Base-by-base conservation (phyloP, 169 alveolate species). In the Plasmodium vivax region DNA sequence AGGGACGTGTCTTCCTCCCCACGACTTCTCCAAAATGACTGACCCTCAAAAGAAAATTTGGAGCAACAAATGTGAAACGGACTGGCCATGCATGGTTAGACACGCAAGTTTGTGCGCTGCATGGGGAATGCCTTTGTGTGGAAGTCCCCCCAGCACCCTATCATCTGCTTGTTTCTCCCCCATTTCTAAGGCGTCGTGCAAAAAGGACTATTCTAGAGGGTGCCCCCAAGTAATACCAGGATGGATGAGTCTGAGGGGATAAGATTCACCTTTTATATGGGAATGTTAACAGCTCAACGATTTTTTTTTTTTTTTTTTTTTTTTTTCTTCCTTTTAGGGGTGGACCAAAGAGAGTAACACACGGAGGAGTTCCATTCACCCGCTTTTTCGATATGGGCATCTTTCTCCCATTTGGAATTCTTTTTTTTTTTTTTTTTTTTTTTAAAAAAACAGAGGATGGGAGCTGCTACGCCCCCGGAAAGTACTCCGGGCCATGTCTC, bases 71-170 rank as follows among this genome's bases (percentile, higher is more conserved):
- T 90, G 94, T 72, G 82, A 36, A 34, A 45, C 91, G n/a, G 32
- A 47, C 4, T 90, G 94, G 94, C 94, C 94, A 38, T 90, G 94
- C 84, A 90, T 80, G 51, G 94, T 90, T 58, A 90, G 19, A 80
- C 19, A 10, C n/a, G 68, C 30, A 73, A 27, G 27, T 16, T 19
- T 23, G 6, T 27, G 3, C 19, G 2, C 27, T 36, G 56, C 27
- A 84, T 38, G 45, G 62, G 36, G 79, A 16, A 85, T 23, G 72
- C 9, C 47, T 3, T 34, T 30, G 74, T 84, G 32, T 68, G 47
- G 56, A 45, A 7, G n/a, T 45, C 56, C 56, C n/a, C 56, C 74
- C n/a, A n/a, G n/a, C n/a, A n/a, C n/a, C n/a, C n/a, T n/a, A n/a
- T 38, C 75, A 58, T 19, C 41, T 32, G 51, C 56, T 51, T 80